phyloP scores from a whole-genome alignment of 495 filamentous ascomycete genomes.

The Aspergillus mulundensis region DNA sequence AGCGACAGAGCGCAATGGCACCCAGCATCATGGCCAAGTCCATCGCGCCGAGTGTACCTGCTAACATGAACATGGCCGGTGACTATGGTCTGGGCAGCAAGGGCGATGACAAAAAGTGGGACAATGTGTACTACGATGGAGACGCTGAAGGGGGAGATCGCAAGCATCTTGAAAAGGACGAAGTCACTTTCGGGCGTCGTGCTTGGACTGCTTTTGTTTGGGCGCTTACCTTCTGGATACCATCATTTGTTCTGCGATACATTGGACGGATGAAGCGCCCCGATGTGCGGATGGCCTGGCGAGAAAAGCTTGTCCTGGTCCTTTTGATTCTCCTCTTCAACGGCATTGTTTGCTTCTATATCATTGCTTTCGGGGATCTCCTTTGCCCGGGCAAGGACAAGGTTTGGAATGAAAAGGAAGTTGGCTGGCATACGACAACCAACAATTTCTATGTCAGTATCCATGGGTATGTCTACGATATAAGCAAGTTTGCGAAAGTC shows the following conservation, averaged over 20 bases:
- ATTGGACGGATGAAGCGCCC: constrained; percentile 95
- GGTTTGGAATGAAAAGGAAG: constrained; percentile 73
- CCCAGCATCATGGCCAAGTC: constrained; percentile 62
- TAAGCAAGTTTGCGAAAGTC: constrained; percentile 76
- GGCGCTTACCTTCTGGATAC: constrained; percentile 91
- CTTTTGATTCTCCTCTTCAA: constrained; percentile 81
- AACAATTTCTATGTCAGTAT: constrained; percentile 87
- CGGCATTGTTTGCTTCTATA: constrained; percentile 83
- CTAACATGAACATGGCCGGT: constrained; percentile 57
- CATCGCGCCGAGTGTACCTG: constrained; percentile 65
- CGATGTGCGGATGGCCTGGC: constrained; percentile 94
- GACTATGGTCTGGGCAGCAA: constrained; percentile 86
- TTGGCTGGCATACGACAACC: constrained; percentile 62
- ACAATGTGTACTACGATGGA: constrained; percentile 56
- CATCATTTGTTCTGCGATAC: constrained; percentile 73
- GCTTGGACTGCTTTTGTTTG: constrained; percentile 80
- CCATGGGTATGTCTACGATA: constrained; percentile 87
- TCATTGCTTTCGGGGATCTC: constrained; percentile 76
- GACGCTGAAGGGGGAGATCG: constrained; percentile 74
- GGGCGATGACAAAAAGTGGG: constrained; percentile 72
- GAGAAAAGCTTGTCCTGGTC: constrained; percentile 86
- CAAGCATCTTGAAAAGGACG: constrained; percentile 70
- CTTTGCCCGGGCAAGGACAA: constrained; percentile 92
- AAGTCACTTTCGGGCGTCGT: constrained; percentile 58
- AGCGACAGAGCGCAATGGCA: constrained; percentile 57